Evolutionary conservation across 306 rosid species (phyloP).

Genomic region (Medicago ruthenica): DNA sequence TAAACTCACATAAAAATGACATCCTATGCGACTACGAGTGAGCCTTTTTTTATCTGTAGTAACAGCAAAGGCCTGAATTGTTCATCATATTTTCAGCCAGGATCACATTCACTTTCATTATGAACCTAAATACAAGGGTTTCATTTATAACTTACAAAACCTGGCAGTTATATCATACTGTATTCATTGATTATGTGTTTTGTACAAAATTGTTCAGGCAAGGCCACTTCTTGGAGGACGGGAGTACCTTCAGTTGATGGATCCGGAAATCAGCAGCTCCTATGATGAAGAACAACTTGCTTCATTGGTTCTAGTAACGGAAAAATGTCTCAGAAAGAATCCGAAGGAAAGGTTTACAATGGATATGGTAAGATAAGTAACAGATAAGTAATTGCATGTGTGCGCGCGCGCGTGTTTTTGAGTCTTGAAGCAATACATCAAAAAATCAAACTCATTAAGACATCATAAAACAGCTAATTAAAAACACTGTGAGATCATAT

Average conservation of each 20-base stretch:
- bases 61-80: too few species aligned
- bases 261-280: slow-evolving; percentile 45
- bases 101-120: too few species aligned
- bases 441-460: too few species aligned
- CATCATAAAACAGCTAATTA: too few species aligned
- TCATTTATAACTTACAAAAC: too few species aligned
- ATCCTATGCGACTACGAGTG: too few species aligned
- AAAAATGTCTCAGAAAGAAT: slow-evolving; percentile 52
- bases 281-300: slow-evolving; percentile 49
- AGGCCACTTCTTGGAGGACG: slow-evolving; percentile 46
- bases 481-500: background rate
- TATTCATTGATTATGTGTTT: slow-evolving; percentile 11
- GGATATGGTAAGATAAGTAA: slow-evolving; percentile 48
- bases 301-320: slow-evolving; percentile 43
- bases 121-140: too few species aligned
- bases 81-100: too few species aligned
- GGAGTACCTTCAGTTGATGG: slow-evolving; percentile 45
- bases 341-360: slow-evolving; percentile 48
- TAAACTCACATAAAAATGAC: too few species aligned
- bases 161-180: too few species aligned
- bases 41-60: too few species aligned
- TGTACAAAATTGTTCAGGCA: slow-evolving; percentile 46
- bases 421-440: background rate
- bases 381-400: slow-evolving; percentile 4
- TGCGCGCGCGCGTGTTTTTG: background rate